phyloP scores from a whole-genome alignment of 495 filamentous ascomycete genomes.

The Neurospora sp. region DNA sequence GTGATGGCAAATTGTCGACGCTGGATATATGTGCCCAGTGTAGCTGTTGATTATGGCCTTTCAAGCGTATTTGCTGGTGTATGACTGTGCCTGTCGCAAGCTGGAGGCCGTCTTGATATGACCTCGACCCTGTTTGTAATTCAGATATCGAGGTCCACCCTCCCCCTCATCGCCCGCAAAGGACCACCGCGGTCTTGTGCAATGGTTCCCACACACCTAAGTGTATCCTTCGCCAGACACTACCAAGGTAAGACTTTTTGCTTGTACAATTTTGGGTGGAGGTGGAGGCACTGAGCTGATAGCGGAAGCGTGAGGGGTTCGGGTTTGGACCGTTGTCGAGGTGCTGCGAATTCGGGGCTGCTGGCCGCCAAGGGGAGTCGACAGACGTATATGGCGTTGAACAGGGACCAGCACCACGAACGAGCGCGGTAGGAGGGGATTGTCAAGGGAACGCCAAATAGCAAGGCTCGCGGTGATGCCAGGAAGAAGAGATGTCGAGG shows the following conservation, averaged over 20 bases:
- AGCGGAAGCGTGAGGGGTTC: neutral
- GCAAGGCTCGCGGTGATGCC: neutral
- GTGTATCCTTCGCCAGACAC: neutral
- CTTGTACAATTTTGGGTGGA: neutral
- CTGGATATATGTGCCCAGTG: neutral
- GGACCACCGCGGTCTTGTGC: conserved; percentile 21
- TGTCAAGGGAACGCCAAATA: neutral
- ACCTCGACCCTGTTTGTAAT: conserved; percentile 19
- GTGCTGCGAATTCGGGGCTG: neutral
- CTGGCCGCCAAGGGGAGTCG: neutral
- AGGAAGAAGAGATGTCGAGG: neutral
- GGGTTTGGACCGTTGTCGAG: neutral
- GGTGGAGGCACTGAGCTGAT: neutral
- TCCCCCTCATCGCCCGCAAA: conserved; percentile 28
- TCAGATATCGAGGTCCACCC: conserved; percentile 28
- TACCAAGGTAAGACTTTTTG: neutral
- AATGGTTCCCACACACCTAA: conserved; percentile 4
- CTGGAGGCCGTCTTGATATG: conserved; percentile 4
- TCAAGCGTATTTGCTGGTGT: neutral
- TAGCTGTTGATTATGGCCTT: neutral
- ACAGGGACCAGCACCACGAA: neutral
- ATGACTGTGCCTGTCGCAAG: neutral
- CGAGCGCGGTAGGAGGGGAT: neutral
- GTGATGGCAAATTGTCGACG: neutral
- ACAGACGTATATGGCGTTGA: neutral